Evolutionary conservation across 2,329 filamentous ascomycete species (phyloP), one percentile per base, ranked within the genome.

Genomic region (Microcyclospora tardicrescens): DNA sequence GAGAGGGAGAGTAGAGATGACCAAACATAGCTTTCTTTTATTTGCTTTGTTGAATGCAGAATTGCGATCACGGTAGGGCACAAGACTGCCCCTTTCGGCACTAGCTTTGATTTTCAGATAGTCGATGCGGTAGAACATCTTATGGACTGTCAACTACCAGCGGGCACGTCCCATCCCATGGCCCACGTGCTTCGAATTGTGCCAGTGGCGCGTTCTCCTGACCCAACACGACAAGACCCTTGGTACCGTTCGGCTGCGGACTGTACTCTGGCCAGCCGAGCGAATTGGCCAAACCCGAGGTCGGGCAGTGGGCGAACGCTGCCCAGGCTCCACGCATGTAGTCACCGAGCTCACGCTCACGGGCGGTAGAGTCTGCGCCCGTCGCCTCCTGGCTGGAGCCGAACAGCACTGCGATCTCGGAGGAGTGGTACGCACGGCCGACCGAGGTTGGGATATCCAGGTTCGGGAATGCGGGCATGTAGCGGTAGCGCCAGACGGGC

Each of bases 401-500:
- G 28, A 37, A 38, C 12, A 33, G 9, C 16, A 31, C 29, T 1
- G 28, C 10, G 10, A 38, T 16, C 15, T 38, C 36, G 9, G 36
- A 28, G 29, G 16, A n/a, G 16, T 33, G 30, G 12, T 16, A 38
- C 1, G 36, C 36, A 6, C n/a, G 11, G 29, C 29, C 29, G 24
- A 11, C 33, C 15, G 12, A 28, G 16, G 32, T 43, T 32, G 10
- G 33, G 14, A 38, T 16, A 6, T 13, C 16, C 4, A 19, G 12
- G 36, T 38, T 38, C 1, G 36, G 36, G 29, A 38, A 38, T 9
- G 13, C 16, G 15, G 36, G 10, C 5, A 27, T 33, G 19, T 42
- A 42, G 33, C 36, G 36, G 16, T 38, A 42, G 5, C 19, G 33
- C 40, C 40, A 42, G 16, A 16, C 14, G 11, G 36, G 33, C 15